Evolutionary conservation across 2,329 filamentous ascomycete species (phyloP).

Genomic region (Plenodomus biglobosus): DNA sequence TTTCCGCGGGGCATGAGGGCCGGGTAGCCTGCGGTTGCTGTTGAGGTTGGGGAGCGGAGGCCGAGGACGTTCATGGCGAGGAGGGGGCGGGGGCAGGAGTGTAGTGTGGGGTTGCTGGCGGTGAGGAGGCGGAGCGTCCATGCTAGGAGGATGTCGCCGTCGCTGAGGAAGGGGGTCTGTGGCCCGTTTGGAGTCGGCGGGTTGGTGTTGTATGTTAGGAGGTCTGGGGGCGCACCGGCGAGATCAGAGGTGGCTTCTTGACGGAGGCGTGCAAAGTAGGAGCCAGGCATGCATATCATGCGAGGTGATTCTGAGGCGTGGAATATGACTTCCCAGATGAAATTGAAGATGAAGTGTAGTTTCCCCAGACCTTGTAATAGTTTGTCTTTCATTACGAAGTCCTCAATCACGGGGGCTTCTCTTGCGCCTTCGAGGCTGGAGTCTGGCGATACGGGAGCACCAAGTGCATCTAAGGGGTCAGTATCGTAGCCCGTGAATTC

Average conservation of each 20-base stretch:
- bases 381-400: slow-evolving; percentile 13
- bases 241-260: background rate
- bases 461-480: slow-evolving; percentile 22
- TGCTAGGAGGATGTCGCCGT: slow-evolving; percentile 21
- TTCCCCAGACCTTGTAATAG: slow-evolving; percentile 8
- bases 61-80: slow-evolving; percentile 29
- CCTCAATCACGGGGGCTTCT: slow-evolving; percentile 1
- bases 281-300: slow-evolving; percentile 15
- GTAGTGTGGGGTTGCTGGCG: slow-evolving; percentile 7
- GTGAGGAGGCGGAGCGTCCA: slow-evolving; percentile 15
- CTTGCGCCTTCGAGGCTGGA: background rate
- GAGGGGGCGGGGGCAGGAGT: slow-evolving; percentile 12
- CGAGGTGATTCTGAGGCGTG: slow-evolving; percentile 7
- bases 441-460: background rate
- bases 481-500: slow-evolving; percentile 22
- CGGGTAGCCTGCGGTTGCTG: slow-evolving; percentile 6
- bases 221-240: background rate
- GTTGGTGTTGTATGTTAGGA: slow-evolving; percentile 10
- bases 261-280: slow-evolving; percentile 14
- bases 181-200: slow-evolving; percentile 1
- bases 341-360: slow-evolving; percentile 11
- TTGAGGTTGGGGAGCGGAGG: slow-evolving; percentile 21
- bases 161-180: slow-evolving; percentile 21
- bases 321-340: slow-evolving; percentile 15
- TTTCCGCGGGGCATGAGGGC: slow-evolving; percentile 11